Percentiles rank a stretch among this genome's conserved stretches.
Conservation (phyloP, 2,329 filamentous ascomycete species). For the Pseudocercospora pini-densiflorae region DNA sequence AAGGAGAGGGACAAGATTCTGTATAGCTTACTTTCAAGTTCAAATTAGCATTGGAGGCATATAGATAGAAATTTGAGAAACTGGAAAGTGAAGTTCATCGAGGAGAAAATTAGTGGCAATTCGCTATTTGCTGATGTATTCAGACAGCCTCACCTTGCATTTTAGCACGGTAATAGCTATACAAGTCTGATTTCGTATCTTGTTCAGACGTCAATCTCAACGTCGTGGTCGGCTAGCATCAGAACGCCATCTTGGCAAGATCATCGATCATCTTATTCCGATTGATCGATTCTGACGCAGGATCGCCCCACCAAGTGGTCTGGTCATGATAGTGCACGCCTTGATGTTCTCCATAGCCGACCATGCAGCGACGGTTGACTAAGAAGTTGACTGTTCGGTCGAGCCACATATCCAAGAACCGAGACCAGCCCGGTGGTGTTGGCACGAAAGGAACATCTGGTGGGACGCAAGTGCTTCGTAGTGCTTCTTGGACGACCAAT, state of each 20-base stretch:
- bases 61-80: too few species aligned
- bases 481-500: neutral
- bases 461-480: slow-evolving; percentile 1
- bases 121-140: neutral
- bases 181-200: too few species aligned
- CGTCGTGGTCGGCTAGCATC: too few species aligned
- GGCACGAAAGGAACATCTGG: slow-evolving; percentile 1
- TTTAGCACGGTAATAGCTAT: too few species aligned
- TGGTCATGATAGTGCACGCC: slow-evolving; percentile 17
- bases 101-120: neutral
- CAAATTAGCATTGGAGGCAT: neutral
- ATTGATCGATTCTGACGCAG: neutral
- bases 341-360: neutral
- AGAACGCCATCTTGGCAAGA: neutral
- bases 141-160: neutral
- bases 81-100: too few species aligned
- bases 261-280: neutral
- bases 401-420: slow-evolving; percentile 16
- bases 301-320: slow-evolving; percentile 12
- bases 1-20: too few species aligned
- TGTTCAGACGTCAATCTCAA: too few species aligned
- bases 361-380: slow-evolving; percentile 5
- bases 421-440: slow-evolving; percentile 16
- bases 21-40: neutral
- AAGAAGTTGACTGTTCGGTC: slow-evolving; percentile 15